phyloP scores from a whole-genome alignment of 1,284 basidiomycete species.

The Athelia sp. region DNA sequence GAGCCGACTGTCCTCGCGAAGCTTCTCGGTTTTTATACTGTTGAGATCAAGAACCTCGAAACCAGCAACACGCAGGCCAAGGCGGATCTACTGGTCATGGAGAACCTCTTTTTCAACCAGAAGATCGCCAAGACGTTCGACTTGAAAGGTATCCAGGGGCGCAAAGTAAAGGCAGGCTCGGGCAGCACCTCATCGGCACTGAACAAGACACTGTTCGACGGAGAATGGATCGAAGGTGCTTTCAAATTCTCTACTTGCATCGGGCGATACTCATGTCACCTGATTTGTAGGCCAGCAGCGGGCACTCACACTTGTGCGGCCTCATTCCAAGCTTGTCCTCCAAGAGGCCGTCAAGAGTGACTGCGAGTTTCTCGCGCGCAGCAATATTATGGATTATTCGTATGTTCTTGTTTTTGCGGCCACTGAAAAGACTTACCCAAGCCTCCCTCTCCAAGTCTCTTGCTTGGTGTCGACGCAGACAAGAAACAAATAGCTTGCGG shows the following conservation, averaged over 20 bases:
- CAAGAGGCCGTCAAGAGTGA: conserved; percentile 64
- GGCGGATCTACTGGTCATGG: conserved; percentile 76
- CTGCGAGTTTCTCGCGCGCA: conserved; percentile 64
- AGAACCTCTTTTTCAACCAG: conserved; percentile 72
- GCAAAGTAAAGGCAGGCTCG: conserved; percentile 51
- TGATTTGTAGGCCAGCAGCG: conserved; percentile 49
- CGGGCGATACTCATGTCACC: neutral
- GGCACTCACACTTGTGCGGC: conserved; percentile 57
- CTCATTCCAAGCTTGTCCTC: conserved; percentile 66
- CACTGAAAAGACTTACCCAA: neutral
- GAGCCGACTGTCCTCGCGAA: conserved; percentile 69
- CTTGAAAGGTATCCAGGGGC: conserved; percentile 74
- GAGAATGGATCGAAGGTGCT: conserved; percentile 75
- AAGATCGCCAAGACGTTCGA: conserved; percentile 69
- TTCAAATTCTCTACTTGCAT: neutral
- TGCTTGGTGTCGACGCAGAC: conserved; percentile 63
- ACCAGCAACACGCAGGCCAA: conserved; percentile 58
- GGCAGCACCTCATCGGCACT: conserved; percentile 14
- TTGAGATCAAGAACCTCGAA: conserved; percentile 72
- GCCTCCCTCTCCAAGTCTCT: conserved; percentile 33
- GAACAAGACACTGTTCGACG: conserved; percentile 66
- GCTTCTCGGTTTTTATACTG: conserved; percentile 73
- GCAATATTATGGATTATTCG: conserved; percentile 85
- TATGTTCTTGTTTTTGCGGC: conserved; percentile 24
- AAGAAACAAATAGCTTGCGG: conserved; percentile 66